Conservation (phyloP, 208 protist species). For the Acanthamoeba sp. region DNA sequence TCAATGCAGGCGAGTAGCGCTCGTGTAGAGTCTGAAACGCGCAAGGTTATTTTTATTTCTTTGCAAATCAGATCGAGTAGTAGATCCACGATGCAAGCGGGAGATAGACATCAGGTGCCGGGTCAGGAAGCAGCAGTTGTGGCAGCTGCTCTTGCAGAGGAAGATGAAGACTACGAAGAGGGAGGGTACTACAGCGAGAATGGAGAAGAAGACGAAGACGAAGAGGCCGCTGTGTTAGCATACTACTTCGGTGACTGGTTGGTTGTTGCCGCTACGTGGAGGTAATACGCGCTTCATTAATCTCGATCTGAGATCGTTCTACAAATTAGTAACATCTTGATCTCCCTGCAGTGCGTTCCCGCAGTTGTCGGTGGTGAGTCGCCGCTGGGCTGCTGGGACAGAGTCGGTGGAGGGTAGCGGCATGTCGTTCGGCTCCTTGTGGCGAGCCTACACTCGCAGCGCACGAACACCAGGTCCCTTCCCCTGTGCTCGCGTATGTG, state of each 20-base stretch:
- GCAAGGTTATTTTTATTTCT: too few species aligned
- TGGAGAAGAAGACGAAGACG: neutral
- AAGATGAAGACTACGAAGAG: neutral
- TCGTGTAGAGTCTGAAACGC: too few species aligned
- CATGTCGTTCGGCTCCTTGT: neutral
- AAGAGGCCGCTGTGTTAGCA: neutral
- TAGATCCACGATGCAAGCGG: too few species aligned
- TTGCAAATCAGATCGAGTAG: too few species aligned
- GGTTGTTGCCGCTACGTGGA: constrained; percentile 21
- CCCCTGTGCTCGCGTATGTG: neutral
- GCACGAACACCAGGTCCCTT: neutral
- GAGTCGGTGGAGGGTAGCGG: neutral
- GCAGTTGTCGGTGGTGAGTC: constrained; percentile 13
- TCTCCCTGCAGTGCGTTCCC: neutral
- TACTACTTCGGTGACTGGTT: constrained; percentile 22
- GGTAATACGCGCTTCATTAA: neutral
- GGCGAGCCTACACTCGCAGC: neutral
- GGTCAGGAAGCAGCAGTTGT: too few species aligned
- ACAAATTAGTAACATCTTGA: neutral
- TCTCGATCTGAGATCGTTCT: too few species aligned
- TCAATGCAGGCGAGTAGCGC: too few species aligned
- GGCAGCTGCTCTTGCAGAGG: neutral
- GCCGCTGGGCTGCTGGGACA: neutral
- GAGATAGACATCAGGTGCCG: too few species aligned
- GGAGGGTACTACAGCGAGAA: neutral